Conservation (phyloP, 2,329 filamentous ascomycete species). For the Ploettnerulaceae sp. region DNA sequence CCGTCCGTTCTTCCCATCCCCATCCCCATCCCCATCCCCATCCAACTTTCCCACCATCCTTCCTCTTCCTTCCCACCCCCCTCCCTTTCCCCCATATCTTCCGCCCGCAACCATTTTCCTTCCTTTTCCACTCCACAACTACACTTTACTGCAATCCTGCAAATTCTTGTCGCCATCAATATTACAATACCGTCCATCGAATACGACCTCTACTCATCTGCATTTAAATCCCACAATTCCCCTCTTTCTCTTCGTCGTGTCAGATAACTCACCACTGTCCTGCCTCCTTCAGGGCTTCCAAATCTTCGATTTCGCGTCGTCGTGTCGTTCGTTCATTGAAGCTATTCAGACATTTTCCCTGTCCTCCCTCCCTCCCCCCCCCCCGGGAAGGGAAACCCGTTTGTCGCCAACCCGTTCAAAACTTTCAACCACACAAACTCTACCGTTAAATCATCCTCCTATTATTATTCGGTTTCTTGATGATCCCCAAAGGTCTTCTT, state of each 20-base stretch:
- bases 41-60: background rate
- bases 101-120: conserved; percentile 14
- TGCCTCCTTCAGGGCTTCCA: conserved; percentile 5
- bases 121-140: conserved; percentile 18
- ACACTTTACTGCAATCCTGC: conserved; percentile 28
- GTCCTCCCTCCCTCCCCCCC: conserved; percentile 15
- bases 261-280: conserved; percentile 2
- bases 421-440: too few relatives aligned
- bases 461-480: background rate
- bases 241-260: conserved; percentile 1
- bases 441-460: too few relatives aligned
- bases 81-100: background rate
- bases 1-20: conserved; percentile 5
- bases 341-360: conserved; percentile 30
- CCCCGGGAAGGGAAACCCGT: background rate
- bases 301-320: conserved; percentile 17
- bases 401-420: background rate
- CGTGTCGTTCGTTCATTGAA: conserved; percentile 22
- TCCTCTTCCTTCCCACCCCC: background rate
- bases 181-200: conserved; percentile 19
- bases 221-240: conserved; percentile 17
- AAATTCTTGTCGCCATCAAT: conserved; percentile 27
- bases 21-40: background rate
- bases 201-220: conserved; percentile 11
- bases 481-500: background rate